Evolutionary conservation across 2,329 filamentous ascomycete genomes (phyloP), one percentile per base, ranked within the genome.

Genomic region (Epichloe coenophiala): DNA sequence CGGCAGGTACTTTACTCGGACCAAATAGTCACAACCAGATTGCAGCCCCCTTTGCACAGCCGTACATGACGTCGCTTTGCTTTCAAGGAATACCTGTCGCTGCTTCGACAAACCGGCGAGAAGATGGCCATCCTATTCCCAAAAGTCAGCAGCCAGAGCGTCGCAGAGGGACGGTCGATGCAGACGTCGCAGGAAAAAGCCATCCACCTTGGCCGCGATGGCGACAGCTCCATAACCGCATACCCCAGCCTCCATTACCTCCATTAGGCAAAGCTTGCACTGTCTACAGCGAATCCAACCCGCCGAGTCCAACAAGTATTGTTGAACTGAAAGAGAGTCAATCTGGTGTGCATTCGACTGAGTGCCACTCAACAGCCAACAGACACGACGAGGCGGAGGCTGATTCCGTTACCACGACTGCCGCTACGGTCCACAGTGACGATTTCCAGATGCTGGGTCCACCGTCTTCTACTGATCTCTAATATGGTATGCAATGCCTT

Each of bases 381-480:
- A 15, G 9, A 11, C n/a, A 21, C 27, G 7, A 36, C 7, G 31
- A 39, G 13, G 45, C 45, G 9, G 54, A 53, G 31, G 23, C 37
- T 3, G 41, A 54, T 12, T 66, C 63, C 4, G 54, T 61, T 5
- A 52, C 51, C 21, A 65, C 62, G 3, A 59, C 61, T 38, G 55
- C 54, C 33, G 67, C 67, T 12, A 68, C 66, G 2, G 65, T 70
- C 4, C 61, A 64, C 40, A 68, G 61, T 31, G 65, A 70, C 36
- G 66, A 68, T 48, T 68, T 61, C 33, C 54, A 63, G 7, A 45
- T 57, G 5, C 38, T 51, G 5, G 33, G 54, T 21, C 48, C 50
- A 19, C 43, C 49, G 5, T 52, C 52, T 8, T 49, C 23, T 7
- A 45, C 31, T 31, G 19, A 36, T 13, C 9, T 23, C 7, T 23